Percentiles rank a stretch among this genome's conserved stretches.
These are phyloP conservation scores for Lablab purpureus DNA, from an alignment of 306 rosid genomes.

Conservation along the genomic window DNA sequence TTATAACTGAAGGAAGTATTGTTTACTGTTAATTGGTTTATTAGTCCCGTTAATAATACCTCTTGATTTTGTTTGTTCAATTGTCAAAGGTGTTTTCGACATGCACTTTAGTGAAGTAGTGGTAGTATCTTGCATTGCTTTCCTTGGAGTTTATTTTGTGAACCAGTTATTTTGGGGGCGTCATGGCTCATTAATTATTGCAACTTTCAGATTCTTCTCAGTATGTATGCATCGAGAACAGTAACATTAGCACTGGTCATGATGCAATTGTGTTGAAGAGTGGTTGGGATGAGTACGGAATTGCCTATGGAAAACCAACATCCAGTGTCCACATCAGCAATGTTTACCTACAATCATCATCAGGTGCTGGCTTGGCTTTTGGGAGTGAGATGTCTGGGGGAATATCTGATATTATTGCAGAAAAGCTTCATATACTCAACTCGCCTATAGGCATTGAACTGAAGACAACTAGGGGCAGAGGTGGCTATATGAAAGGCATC, in stretches of 20 bases:
- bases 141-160: not conserved
- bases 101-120: not conserved
- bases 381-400: constrained; percentile 30
- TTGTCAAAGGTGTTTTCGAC: not conserved
- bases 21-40: not conserved
- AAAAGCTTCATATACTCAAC: constrained; percentile 4
- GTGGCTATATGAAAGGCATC: constrained; percentile 17
- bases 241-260: constrained; percentile 62
- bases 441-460: constrained; percentile 3
- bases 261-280: constrained; percentile 71
- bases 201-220: constrained; percentile 61
- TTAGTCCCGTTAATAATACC: not conserved
- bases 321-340: constrained; percentile 45
- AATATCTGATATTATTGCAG: constrained; percentile 9
- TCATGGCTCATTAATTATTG: constrained; percentile 4
- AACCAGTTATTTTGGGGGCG: constrained; percentile 5
- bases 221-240: constrained; percentile 63
- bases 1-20: not conserved
- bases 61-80: not conserved
- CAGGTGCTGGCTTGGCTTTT: constrained; percentile 27
- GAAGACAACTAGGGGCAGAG: constrained; percentile 25
- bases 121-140: not conserved
- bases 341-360: constrained; percentile 19
- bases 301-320: constrained; percentile 60
- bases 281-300: constrained; percentile 76